Conservation (phyloP, 352 stramenopile genomes). For the Elongisporangium undulatum region DNA sequence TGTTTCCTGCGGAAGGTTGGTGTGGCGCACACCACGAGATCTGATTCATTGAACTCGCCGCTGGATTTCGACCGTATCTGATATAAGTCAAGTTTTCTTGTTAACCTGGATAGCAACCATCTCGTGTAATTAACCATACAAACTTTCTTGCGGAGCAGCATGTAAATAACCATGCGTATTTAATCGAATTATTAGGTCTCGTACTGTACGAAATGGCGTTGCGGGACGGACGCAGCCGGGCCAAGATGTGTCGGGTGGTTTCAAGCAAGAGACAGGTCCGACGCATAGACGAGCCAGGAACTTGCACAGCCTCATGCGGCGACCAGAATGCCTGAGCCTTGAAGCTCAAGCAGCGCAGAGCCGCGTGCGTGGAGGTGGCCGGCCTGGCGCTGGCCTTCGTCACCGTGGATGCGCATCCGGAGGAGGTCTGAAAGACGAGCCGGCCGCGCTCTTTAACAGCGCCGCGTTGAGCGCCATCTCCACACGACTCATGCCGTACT, state of each 20-base stretch:
- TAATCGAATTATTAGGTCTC: neutral
- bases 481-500: conserved; percentile 59
- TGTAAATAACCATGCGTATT: too few species aligned
- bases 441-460: conserved; percentile 35
- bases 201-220: neutral
- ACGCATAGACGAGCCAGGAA: neutral
- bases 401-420: neutral
- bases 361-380: neutral
- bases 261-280: neutral
- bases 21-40: neutral
- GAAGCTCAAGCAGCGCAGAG: neutral
- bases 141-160: too few species aligned
- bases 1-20: neutral
- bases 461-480: conserved; percentile 54
- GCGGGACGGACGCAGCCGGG: too few species aligned
- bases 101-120: too few species aligned
- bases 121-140: too few species aligned
- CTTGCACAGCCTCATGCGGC: neutral
- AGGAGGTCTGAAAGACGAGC: neutral
- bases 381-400: neutral
- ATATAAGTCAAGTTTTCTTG: too few species aligned
- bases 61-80: too few species aligned
- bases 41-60: neutral
- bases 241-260: neutral
- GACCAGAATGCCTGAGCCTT: neutral